Conservation (phyloP, 768 basidiomycete species). For the Termitomyces sp. region DNA sequence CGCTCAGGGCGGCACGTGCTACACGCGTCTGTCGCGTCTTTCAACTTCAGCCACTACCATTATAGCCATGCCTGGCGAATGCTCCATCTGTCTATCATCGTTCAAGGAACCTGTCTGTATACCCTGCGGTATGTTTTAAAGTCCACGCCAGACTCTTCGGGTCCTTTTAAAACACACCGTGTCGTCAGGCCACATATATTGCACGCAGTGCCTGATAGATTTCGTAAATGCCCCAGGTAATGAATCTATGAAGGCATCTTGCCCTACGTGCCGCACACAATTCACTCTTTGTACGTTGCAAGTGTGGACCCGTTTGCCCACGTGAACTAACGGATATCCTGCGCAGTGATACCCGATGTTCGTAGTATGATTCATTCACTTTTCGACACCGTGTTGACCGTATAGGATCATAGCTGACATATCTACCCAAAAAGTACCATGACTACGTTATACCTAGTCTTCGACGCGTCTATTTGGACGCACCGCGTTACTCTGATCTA, state of each 20-base stretch:
- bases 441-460: slow-evolving; percentile 40
- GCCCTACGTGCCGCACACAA: slow-evolving; percentile 55
- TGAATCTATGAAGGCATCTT: slow-evolving; percentile 37
- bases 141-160: neutral
- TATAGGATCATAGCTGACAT: slow-evolving; percentile 17
- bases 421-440: slow-evolving; percentile 48
- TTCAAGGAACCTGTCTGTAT: slow-evolving; percentile 53
- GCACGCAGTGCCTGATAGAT: slow-evolving; percentile 49
- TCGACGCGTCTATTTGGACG: slow-evolving; percentile 48
- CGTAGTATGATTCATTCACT: neutral
- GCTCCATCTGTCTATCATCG: slow-evolving; percentile 53
- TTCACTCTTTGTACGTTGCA: slow-evolving; percentile 46
- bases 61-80: slow-evolving; percentile 28
- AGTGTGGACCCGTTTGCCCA: neutral
- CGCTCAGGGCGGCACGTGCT: neutral
- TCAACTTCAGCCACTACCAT: neutral
- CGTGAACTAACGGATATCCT: neutral
- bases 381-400: neutral
- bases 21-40: neutral
- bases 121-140: slow-evolving; percentile 52
- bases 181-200: slow-evolving; percentile 57
- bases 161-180: slow-evolving; percentile 2
- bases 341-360: slow-evolving; percentile 40
- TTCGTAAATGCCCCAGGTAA: slow-evolving; percentile 32
- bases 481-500: slow-evolving; percentile 17